Base-by-base conservation (phyloP, 2,329 filamentous ascomycete genomes). In the Fusarium stilboides region DNA sequence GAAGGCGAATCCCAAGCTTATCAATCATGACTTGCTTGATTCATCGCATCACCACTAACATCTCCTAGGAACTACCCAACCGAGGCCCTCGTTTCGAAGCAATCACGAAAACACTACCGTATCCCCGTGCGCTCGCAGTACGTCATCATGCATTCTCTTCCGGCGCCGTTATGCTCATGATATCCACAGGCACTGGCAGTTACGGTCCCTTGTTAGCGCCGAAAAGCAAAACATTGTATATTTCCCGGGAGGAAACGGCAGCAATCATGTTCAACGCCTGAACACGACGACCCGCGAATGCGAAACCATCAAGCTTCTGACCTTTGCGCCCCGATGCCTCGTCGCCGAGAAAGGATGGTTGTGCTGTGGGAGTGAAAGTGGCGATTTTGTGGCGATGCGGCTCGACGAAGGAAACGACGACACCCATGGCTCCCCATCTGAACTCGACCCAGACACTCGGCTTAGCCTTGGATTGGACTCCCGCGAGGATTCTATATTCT, bases 271-370 rank as follows among this genome's bases (percentile, higher is more conserved):
- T 52, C 91, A 91, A 74, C 86, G 88, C 36, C 87, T 95, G 58
- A 87, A 94, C 74, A 89, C 91, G 61, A 87, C 81, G 62, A 90
- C 87, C 71, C 89, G 85, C 78, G 92, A 90, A 84, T 90, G 88
- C 82, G 92, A 91, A 81, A 91, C 87, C 65, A 88, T 93, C 78
- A 93, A 89, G 53, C 84, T 89, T 31, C 84, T 94, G 70, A 89
- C 85, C 70, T 96, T 90, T 79, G 87, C 80, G 73, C 92, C 94
- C n/a, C 88, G 93, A 81, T 98, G 95, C 79, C 88, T 98, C 8
- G 92, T 93, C n/a, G 92, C 93, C 9, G 91, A 90, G 54, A 88
- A 92, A 74, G 94, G 94, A 53, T 98, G 93, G 91, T 87, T 98
- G 37, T 97, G 93, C 74, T 93, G 94, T 46, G 96, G 95, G 46